A percentile compares a stretch with the other conserved stretches of the same genome.
phyloP scores from a whole-genome alignment of 768 basidiomycete genomes.

The Suillus clintonianus region DNA sequence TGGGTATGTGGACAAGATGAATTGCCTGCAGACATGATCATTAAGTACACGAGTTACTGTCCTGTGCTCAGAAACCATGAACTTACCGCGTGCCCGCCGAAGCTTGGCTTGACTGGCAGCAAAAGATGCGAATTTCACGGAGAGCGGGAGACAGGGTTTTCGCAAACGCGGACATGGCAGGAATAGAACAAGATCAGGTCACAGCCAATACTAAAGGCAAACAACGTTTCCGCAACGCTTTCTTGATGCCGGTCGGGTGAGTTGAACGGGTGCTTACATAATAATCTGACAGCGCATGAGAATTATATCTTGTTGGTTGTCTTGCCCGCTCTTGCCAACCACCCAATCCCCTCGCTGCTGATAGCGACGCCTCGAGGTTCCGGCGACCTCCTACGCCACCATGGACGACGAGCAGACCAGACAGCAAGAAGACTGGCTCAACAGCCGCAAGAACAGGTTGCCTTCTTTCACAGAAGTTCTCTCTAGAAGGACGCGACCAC shows the following conservation, averaged over 20 bases:
- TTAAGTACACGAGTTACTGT: background rate
- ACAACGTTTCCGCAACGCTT: slow-evolving; percentile 11
- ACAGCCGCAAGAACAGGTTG: slow-evolving; percentile 70
- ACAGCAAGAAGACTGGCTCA: slow-evolving; percentile 73
- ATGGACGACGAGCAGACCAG: slow-evolving; percentile 58
- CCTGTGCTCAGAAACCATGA: slow-evolving; percentile 3
- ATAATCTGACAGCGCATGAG: slow-evolving; percentile 13
- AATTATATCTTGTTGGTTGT: slow-evolving; percentile 22
- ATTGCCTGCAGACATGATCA: slow-evolving; percentile 55
- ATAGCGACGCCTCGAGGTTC: slow-evolving; percentile 8
- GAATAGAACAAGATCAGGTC: slow-evolving; percentile 17
- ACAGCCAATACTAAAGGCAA: slow-evolving; percentile 6
- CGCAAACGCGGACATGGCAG: slow-evolving; percentile 61
- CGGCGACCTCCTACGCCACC: slow-evolving; percentile 4
- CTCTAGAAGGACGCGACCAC: slow-evolving; percentile 85
- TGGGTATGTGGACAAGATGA: slow-evolving; percentile 74
- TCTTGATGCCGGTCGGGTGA: slow-evolving; percentile 4
- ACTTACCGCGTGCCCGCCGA: slow-evolving; percentile 79
- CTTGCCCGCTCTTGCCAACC: slow-evolving; percentile 5
- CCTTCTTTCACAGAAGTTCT: slow-evolving; percentile 93
- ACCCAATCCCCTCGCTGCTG: slow-evolving; percentile 17
- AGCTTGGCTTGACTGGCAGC: slow-evolving; percentile 73
- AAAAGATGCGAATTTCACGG: slow-evolving; percentile 78
- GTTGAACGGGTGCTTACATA: slow-evolving; percentile 25
- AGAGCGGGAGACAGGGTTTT: slow-evolving; percentile 77